A percentile compares a stretch with the other conserved stretches of the same genome.
phyloP scores from a whole-genome alignment of 768 basidiomycete species.

The Suillus spraguei region DNA sequence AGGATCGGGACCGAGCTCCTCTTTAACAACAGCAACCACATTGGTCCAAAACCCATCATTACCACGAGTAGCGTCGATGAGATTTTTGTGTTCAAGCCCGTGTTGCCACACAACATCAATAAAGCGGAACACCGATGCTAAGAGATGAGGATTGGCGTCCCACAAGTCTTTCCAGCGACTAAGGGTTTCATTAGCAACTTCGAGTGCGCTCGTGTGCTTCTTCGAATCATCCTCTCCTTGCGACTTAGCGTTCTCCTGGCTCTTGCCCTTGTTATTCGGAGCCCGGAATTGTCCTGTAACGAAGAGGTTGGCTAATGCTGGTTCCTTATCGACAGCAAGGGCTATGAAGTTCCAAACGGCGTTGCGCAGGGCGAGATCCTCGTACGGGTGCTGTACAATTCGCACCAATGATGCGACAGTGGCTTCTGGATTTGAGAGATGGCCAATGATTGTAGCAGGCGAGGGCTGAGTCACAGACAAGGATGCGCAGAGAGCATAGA shows the following conservation, averaged over 20 bases:
- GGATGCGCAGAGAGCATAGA: constrained; percentile 46
- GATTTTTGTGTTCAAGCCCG: constrained; percentile 66
- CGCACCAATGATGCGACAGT: constrained; percentile 67
- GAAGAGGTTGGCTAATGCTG: constrained; percentile 79
- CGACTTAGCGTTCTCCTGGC: constrained; percentile 36
- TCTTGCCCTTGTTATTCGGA: constrained; percentile 41
- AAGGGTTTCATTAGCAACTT: constrained; percentile 67
- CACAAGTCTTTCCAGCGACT: constrained; percentile 74
- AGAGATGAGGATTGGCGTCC: constrained; percentile 74
- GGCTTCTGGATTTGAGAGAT: constrained; percentile 76
- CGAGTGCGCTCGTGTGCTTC: constrained; percentile 59
- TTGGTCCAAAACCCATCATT: constrained; percentile 70
- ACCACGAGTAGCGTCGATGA: constrained; percentile 57
- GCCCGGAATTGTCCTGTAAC: constrained; percentile 72
- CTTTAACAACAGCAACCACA: constrained; percentile 61
- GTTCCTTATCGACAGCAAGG: constrained; percentile 82
- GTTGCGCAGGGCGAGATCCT: constrained; percentile 70
- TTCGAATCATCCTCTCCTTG: constrained; percentile 27
- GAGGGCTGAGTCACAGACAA: constrained; percentile 62
- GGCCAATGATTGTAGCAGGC: constrained; percentile 73
- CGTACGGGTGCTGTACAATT: constrained; percentile 78
- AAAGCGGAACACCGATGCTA: constrained; percentile 76
- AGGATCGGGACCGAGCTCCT: constrained; percentile 76
- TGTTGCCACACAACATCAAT: constrained; percentile 81
- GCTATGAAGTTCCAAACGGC: constrained; percentile 86